phyloP scores from a whole-genome alignment of 768 basidiomycete species.

The Leccinellum luteum region DNA sequence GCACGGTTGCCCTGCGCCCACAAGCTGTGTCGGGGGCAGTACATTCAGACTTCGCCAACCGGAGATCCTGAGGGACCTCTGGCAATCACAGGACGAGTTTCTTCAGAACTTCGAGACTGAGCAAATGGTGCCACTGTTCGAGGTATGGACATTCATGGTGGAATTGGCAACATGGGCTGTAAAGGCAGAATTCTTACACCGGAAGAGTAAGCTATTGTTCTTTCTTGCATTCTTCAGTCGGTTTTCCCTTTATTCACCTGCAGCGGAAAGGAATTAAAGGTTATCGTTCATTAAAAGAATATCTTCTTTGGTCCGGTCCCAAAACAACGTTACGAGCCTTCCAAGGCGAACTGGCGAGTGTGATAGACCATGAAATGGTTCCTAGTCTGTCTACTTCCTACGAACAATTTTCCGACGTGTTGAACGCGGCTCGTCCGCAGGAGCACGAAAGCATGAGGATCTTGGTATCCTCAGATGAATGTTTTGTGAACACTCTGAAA shows the following conservation, averaged over 20 bases:
- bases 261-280: not conserved
- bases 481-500: not conserved
- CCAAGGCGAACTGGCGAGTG: not conserved
- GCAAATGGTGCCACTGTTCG: not conserved
- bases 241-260: not conserved
- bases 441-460: not conserved
- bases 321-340: not conserved
- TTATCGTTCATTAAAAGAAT: not conserved
- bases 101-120: not conserved
- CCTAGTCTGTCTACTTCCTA: not conserved
- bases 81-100: not conserved
- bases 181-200: not conserved
- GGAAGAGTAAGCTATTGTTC: not conserved
- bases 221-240: too few relatives aligned
- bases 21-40: conserved; percentile 6
- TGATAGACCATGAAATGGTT: not conserved
- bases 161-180: not conserved
- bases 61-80: not conserved
- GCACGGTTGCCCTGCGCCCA: conserved; percentile 13
- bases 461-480: not conserved
- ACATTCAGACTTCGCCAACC: conserved; percentile 6
- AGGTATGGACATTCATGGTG: not conserved
- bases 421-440: not conserved
- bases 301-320: not conserved
- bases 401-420: not conserved